These are phyloP conservation scores for Vigna nakashimae DNA, from an alignment of 306 rosid genomes.

Conservation along the genomic window DNA sequence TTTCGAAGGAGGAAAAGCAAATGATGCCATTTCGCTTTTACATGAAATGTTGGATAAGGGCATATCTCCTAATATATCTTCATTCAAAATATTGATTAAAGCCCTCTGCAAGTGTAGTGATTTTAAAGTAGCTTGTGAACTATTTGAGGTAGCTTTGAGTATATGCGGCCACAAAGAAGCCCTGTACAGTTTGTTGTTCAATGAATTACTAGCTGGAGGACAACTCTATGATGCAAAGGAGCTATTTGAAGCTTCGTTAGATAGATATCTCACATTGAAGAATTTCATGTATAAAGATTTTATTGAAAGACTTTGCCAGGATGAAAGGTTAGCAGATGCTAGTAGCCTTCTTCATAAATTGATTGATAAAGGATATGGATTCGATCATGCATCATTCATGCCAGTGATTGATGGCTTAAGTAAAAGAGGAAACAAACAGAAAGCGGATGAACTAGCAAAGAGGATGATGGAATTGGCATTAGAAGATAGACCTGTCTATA, in stretches of 20 bases:
- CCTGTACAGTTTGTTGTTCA: constrained; percentile 84
- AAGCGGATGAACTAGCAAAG: constrained; percentile 77
- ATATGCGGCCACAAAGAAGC: constrained; percentile 80
- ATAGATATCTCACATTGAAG: constrained; percentile 62
- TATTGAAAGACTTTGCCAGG: constrained; percentile 73
- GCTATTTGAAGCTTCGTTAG: constrained; percentile 74
- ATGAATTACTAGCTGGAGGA: constrained; percentile 75
- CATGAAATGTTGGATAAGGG: constrained; percentile 91
- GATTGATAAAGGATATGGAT: constrained; percentile 67
- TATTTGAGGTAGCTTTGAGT: constrained; percentile 70
- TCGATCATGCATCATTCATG: constrained; percentile 80
- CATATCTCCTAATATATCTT: constrained; percentile 72
- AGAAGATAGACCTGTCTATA: constrained; percentile 55
- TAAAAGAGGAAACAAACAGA: constrained; percentile 74
- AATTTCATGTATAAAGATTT: constrained; percentile 77
- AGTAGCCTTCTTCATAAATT: constrained; percentile 62
- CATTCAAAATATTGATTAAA: constrained; percentile 78
- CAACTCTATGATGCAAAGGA: constrained; percentile 68
- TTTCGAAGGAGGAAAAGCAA: constrained; percentile 74
- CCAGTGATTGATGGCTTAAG: constrained; percentile 84
- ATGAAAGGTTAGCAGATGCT: constrained; percentile 80
- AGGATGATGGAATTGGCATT: constrained; percentile 82
- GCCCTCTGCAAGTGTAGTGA: constrained; percentile 75
- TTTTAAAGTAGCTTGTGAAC: constrained; percentile 66
- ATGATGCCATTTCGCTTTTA: constrained; percentile 82